phyloP scores from a whole-genome alignment of 352 stramenopile genomes.

The Phytopythium sindhum region DNA sequence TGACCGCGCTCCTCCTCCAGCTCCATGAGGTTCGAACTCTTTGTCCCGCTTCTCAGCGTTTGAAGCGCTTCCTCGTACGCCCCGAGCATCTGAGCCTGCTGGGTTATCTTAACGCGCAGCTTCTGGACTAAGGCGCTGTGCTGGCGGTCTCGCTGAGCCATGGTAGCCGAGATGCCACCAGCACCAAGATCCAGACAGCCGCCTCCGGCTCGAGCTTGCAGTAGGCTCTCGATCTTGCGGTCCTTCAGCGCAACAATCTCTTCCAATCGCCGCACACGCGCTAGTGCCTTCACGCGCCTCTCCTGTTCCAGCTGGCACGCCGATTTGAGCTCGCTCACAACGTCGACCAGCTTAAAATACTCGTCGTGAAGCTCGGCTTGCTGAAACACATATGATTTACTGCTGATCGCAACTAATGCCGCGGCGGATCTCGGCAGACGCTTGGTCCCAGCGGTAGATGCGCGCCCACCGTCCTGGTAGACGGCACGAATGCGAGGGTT shows the following conservation, averaged over 20 bases:
- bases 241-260: conserved; percentile 67
- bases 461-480: conserved; percentile 40
- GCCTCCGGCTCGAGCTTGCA: conserved; percentile 17
- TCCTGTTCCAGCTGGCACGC: conserved; percentile 48
- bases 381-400: conserved; percentile 41
- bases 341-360: conserved; percentile 52
- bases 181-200: background rate
- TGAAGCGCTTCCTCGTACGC: conserved; percentile 66
- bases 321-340: conserved; percentile 46
- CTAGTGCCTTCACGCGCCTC: conserved; percentile 41
- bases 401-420: conserved; percentile 25
- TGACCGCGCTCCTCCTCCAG: conserved; percentile 57
- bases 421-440: conserved; percentile 20
- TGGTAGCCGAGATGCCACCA: background rate
- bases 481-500: conserved; percentile 44
- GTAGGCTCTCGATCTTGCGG: conserved; percentile 60
- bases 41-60: conserved; percentile 38
- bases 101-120: conserved; percentile 45
- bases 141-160: conserved; percentile 47
- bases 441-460: conserved; percentile 11
- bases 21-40: conserved; percentile 53
- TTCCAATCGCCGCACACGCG: conserved; percentile 48
- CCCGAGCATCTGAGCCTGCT: conserved; percentile 46
- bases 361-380: conserved; percentile 60
- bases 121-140: conserved; percentile 44